Evolutionary conservation across 306 rosid species (phyloP).

Genomic region (Dryas alaskensis): DNA sequence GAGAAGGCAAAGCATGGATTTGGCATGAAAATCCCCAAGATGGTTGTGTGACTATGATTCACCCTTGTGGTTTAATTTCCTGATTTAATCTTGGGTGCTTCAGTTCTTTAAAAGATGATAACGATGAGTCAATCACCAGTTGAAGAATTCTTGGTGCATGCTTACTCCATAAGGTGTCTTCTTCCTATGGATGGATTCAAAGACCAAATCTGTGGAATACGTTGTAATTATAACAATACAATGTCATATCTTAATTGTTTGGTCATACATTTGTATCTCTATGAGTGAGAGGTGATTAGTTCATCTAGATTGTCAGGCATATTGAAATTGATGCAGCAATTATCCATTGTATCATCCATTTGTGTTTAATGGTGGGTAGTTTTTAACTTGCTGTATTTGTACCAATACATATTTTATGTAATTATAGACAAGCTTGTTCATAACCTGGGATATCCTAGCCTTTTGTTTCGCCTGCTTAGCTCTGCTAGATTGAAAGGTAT

Average conservation of each 20-base stretch:
- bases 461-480: neutral
- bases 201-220: conserved; percentile 7
- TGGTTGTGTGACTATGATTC: conserved; percentile 18
- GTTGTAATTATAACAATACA: neutral
- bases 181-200: conserved; percentile 12
- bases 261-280: conserved; percentile 1
- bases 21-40: conserved; percentile 50
- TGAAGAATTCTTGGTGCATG: neutral
- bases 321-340: neutral
- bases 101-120: neutral
- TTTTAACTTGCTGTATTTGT: neutral
- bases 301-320: conserved; percentile 1
- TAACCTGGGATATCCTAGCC: too few relatives aligned
- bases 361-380: conserved; percentile 5
- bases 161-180: neutral
- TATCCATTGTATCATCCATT: neutral
- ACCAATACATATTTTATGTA: neutral
- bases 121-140: neutral
- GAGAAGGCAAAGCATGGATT: conserved; percentile 43
- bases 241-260: neutral
- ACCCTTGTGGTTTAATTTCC: conserved; percentile 1
- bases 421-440: neutral
- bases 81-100: neutral
- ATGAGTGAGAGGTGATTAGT: neutral
- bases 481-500: neutral